A percentile compares a stretch with the other conserved stretches of the same genome.
phyloP scores from a whole-genome alignment of 2,329 filamentous ascomycete genomes.

The Emericellopsis atlantica region DNA sequence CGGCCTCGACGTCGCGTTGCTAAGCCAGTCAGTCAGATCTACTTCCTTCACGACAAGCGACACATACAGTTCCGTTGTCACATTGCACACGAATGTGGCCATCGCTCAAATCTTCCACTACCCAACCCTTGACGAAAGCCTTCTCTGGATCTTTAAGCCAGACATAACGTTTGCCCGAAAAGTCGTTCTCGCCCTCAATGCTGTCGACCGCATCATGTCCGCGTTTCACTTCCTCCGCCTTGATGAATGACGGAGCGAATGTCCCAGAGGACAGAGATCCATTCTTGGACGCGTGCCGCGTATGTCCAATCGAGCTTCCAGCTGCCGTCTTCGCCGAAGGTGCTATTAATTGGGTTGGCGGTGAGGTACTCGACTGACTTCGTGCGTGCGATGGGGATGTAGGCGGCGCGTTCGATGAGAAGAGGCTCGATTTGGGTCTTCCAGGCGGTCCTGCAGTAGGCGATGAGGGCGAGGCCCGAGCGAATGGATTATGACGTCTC shows the following conservation, averaged over 20 bases:
- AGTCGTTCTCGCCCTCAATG: constrained; percentile 96
- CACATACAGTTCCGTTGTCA: constrained; percentile 74
- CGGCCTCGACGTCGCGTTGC: constrained; percentile 77
- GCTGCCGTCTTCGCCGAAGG: not conserved
- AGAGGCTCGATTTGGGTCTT: constrained; percentile 65
- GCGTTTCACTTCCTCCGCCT: constrained; percentile 61
- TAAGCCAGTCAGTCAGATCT: constrained; percentile 20
- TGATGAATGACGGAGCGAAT: constrained; percentile 94
- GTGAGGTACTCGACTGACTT: constrained; percentile 52
- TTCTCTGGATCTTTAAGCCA: constrained; percentile 82
- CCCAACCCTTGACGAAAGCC: constrained; percentile 87
- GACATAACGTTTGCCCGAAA: constrained; percentile 95
- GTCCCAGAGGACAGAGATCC: constrained; percentile 58
- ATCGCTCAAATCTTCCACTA: constrained; percentile 66
- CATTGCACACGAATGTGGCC: constrained; percentile 75
- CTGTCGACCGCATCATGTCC: constrained; percentile 47
- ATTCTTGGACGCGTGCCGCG: constrained; percentile 49
- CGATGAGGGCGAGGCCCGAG: constrained; percentile 55
- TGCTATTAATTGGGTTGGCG: not conserved
- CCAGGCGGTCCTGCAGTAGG: constrained; percentile 35
- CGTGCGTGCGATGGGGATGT: constrained; percentile 45
- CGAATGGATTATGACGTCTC: constrained; percentile 73
- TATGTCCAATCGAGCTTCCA: constrained; percentile 13
- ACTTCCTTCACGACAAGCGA: not conserved
- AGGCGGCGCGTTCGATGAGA: constrained; percentile 7